phyloP scores from a whole-genome alignment of 495 filamentous ascomycete species.

The Tuber melanosporum region DNA sequence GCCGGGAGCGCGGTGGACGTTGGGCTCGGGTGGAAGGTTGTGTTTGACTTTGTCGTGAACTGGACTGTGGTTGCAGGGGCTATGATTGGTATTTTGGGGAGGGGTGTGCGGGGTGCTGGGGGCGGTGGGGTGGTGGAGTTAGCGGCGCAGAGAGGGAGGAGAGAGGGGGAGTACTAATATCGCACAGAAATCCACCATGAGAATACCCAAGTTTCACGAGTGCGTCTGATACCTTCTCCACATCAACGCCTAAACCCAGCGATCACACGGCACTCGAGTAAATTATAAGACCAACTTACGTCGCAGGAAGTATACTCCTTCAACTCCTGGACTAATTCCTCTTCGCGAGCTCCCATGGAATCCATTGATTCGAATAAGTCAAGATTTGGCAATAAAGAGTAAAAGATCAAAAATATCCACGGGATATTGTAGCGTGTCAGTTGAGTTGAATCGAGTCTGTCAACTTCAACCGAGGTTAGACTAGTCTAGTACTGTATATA shows the following conservation, averaged over 20 bases:
- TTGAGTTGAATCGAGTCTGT: neutral
- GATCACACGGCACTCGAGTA: neutral
- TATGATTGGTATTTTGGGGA: slow-evolving; percentile 41
- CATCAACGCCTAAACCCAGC: neutral
- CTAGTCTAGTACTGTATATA: too few relatives aligned
- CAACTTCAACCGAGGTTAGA: neutral
- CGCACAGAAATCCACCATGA: slow-evolving; percentile 56
- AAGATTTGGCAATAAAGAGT: neutral
- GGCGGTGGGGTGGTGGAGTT: neutral
- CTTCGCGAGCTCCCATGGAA: neutral
- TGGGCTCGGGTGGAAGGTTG: slow-evolving; percentile 18
- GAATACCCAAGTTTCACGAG: slow-evolving; percentile 55
- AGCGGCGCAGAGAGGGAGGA: neutral
- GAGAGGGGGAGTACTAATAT: slow-evolving; percentile 48
- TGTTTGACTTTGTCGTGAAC: slow-evolving; percentile 50
- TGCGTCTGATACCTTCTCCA: slow-evolving; percentile 54
- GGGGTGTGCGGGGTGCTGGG: slow-evolving; percentile 36
- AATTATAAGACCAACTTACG: slow-evolving; percentile 40
- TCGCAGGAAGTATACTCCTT: slow-evolving; percentile 50
- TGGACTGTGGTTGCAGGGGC: slow-evolving; percentile 52
- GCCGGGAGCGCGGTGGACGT: slow-evolving; percentile 19
- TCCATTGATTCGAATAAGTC: neutral
- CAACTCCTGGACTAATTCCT: slow-evolving; percentile 27
- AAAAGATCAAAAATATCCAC: too few relatives aligned
- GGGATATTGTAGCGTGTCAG: neutral